Base-by-base conservation (phyloP, 2,329 filamentous ascomycete species). In the Cadophora sp. region DNA sequence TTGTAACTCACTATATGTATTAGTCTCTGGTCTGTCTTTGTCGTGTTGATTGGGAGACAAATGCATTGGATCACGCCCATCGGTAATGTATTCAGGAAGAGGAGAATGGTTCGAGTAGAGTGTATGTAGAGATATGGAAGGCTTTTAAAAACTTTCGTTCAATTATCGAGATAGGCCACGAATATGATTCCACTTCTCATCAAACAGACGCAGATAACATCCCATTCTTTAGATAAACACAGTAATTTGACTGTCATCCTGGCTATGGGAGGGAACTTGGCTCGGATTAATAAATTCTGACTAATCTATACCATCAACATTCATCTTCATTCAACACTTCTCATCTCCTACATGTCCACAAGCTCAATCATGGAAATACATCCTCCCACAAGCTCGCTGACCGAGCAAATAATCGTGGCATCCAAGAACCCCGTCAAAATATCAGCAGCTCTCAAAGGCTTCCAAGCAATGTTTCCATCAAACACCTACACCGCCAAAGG, bases 391-490 rank as follows among this genome's bases (percentile, higher is more conserved):
- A 59, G 29, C 19, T 59, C 55, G 12, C 16, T 51, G 5, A 46
- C 55, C 14, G 64, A 66, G 34, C 59, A 61, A 50, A 69, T 77
- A 76, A 66, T 82, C 40, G 76, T 82, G 5, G 78, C 80, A 8
- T 82, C 81, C 22, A 76, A 76, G 16, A 82, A 82, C 68, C 79
- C 80, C 37, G 76, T 81, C 73, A 83, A 82, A 64, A 77, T 81
- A 65, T 76, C 69, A 12, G 81, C 81, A 34, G 72, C 80, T 8
- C 73, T 71, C 7, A 68, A 78, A 31, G 81, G 79, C 58, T 82
- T 83, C 70, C 40, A 70, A 8, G 72, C 69, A 62, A 77, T 82
- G 75, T 77, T 81, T 29, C 79, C 80, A n/a, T 16, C 51, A 24
- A 69, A 40, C 29, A 55, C 65, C 1, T 78, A 73, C 70, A 69